These are phyloP conservation scores for Ilex aquifolium DNA, from an alignment of 257 asterid genomes.

Conservation along the genomic window DNA sequence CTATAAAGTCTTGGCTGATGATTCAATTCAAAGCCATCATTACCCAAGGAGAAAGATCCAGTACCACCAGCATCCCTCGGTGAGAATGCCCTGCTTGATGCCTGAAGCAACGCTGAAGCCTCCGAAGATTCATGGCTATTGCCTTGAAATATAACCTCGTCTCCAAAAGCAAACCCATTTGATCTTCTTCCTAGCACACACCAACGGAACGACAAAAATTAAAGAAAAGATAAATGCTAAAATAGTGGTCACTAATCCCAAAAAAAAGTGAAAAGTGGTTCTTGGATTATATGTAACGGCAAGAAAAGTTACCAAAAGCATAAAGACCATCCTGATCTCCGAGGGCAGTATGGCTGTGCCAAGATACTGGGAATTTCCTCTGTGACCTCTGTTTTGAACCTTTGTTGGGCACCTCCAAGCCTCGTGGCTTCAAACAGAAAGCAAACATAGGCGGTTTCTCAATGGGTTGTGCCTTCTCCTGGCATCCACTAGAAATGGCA, in stretches of 20 bases:
- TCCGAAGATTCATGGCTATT: conserved; percentile 46
- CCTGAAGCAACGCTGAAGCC: conserved; percentile 56
- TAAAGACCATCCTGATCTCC: conserved; percentile 59
- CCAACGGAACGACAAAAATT: not conserved
- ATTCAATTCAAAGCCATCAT: conserved; percentile 56
- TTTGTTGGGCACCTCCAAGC: conserved; percentile 78
- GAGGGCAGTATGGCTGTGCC: conserved; percentile 48
- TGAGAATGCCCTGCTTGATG: conserved; percentile 48
- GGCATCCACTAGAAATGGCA: conserved; percentile 40
- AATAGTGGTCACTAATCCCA: too few species aligned
- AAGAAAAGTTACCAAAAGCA: conserved; percentile 38
- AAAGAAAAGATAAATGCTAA: not conserved
- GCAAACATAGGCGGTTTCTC: conserved; percentile 95
- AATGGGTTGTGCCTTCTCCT: conserved; percentile 39
- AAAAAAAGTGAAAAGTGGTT: not conserved
- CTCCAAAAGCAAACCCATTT: conserved; percentile 47
- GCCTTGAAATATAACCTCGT: conserved; percentile 38
- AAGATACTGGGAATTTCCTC: conserved; percentile 60
- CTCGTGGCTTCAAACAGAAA: conserved; percentile 89
- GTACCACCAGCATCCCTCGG: conserved; percentile 45
- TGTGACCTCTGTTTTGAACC: conserved; percentile 91
- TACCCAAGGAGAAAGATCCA: conserved; percentile 38
- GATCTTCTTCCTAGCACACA: conserved; percentile 60
- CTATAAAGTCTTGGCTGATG: conserved; percentile 37
- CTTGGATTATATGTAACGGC: not conserved